Base-by-base conservation (phyloP, 192 early-diverging fungal species). In the Polychytrium aggregatum region DNA sequence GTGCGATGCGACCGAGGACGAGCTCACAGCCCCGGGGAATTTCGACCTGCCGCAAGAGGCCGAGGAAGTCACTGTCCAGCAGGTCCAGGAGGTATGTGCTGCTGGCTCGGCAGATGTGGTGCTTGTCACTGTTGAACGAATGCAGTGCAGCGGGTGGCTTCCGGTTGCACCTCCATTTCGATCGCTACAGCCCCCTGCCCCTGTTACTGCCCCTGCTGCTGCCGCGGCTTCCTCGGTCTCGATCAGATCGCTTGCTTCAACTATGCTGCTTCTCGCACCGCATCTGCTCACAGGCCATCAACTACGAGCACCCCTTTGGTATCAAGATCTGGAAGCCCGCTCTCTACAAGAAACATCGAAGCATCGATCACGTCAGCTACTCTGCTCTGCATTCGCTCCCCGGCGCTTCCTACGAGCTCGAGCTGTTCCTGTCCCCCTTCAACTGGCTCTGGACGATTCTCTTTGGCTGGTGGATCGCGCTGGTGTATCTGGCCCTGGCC, bases 251-350 rank as follows among this genome's bases (percentile, higher is more conserved):
- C n/a, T n/a, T n/a, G n/a, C n/a, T n/a, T n/a, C n/a, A n/a, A n/a
- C n/a, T n/a, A n/a, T n/a, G n/a, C n/a, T n/a, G n/a, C n/a, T n/a
- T n/a, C n/a, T n/a, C n/a, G n/a, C n/a, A 5, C 27, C 29, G 29
- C 29, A 37, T 36, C 5, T 40, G 17, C 35, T 33, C 13, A 1
- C 30, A 67, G 60, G 66, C 66, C 24, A 68, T 68, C 57, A 68
- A 68, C 47, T 50, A 57, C 44, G 48, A 46, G 11, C 90, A 94
- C 68, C 91, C 91, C 17, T 97, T 97, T 56, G 94, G 94, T 28
- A 59, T 97, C 38, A 86, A 84, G 28, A 71, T 97, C 21, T 97
- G 94, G 94, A 97, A 97, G 63, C 89, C 90, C 21, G 90, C 91
- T 10, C 72, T 97, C n/a, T 97, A 94, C 74, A 87, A 88, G 45